These are phyloP conservation scores for Coemansia linderi DNA, from an alignment of 371 early-diverging fungal species.

Conservation along the genomic window DNA sequence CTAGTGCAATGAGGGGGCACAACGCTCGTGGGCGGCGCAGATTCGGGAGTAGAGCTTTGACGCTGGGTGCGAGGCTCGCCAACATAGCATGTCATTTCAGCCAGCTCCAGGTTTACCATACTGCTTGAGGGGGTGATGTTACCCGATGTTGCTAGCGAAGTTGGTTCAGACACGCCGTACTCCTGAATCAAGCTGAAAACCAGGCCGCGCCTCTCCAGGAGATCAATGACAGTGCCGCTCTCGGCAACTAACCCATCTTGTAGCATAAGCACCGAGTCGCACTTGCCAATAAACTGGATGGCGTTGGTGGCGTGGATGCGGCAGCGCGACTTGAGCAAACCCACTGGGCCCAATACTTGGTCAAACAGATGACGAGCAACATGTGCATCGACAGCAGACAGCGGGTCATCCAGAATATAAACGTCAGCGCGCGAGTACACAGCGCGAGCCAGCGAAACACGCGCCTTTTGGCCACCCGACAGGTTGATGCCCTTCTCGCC, in stretches of 20 bases:
- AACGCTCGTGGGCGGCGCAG: slow-evolving; percentile 32
- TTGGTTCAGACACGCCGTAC: slow-evolving; percentile 55
- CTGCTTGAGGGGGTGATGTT: slow-evolving; percentile 35
- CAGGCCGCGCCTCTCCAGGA: slow-evolving; percentile 65
- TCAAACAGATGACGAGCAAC: slow-evolving; percentile 86
- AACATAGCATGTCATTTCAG: not conserved
- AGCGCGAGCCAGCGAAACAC: slow-evolving; percentile 78
- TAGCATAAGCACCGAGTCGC: slow-evolving; percentile 72
- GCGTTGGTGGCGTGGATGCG: slow-evolving; percentile 89
- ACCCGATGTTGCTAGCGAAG: slow-evolving; percentile 26
- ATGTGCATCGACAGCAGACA: slow-evolving; percentile 80
- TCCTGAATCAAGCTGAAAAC: slow-evolving; percentile 55
- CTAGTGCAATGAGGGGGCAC: slow-evolving; percentile 54
- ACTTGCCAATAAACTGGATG: slow-evolving; percentile 70
- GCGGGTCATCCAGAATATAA: slow-evolving; percentile 78
- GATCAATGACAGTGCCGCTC: slow-evolving; percentile 63
- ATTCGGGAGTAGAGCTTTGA: not conserved
- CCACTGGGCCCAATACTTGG: slow-evolving; percentile 79
- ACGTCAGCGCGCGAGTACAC: slow-evolving; percentile 85
- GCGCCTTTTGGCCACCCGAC: slow-evolving; percentile 83
- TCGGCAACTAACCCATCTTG: slow-evolving; percentile 64
- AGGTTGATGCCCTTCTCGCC: slow-evolving; percentile 92
- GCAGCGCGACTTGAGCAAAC: slow-evolving; percentile 74
- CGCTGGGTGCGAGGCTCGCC: slow-evolving; percentile 31
- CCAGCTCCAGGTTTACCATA: not conserved